Evolutionary conservation across 1,139 yeast species (phyloP).

Genomic region (Meyerozyma elateridarum): DNA sequence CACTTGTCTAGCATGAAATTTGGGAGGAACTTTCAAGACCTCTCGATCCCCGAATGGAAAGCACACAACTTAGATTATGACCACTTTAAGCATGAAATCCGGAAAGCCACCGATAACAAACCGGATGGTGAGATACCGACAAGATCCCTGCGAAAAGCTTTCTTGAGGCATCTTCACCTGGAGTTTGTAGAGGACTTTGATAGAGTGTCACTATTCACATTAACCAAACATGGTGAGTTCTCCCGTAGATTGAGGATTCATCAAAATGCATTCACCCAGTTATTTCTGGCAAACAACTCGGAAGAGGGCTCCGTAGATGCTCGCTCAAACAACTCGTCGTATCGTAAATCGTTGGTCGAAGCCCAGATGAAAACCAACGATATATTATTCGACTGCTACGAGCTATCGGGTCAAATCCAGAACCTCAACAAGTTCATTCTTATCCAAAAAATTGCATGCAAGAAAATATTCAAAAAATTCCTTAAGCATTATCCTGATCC

Average conservation of each 20-base stretch:
- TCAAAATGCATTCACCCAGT: not conserved
- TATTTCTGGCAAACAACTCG: not conserved
- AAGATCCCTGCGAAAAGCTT: constrained; percentile 11
- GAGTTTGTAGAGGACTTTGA: constrained; percentile 48
- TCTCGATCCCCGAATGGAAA: constrained; percentile 88
- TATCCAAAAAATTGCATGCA: constrained; percentile 76
- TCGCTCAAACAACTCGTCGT: not conserved
- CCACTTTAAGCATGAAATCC: constrained; percentile 60
- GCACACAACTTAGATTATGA: constrained; percentile 80
- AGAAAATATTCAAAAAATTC: constrained; percentile 78
- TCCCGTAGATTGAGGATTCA: constrained; percentile 22
- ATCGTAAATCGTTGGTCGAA: constrained; percentile 16
- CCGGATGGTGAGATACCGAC: not conserved
- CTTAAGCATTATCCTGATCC: constrained; percentile 49
- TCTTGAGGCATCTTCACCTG: constrained; percentile 21
- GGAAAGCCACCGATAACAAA: constrained; percentile 34
- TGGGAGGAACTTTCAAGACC: constrained; percentile 66
- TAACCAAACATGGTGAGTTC: constrained; percentile 64
- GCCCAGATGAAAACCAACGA: constrained; percentile 20
- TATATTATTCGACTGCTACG: constrained; percentile 34
- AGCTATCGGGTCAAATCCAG: constrained; percentile 58
- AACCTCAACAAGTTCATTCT: constrained; percentile 69
- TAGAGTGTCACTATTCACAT: constrained; percentile 53
- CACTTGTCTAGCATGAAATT: constrained; percentile 87
- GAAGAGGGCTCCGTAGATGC: not conserved